Conservation (phyloP, 1,284 basidiomycete genomes). For the Fistulinella staudtii region DNA sequence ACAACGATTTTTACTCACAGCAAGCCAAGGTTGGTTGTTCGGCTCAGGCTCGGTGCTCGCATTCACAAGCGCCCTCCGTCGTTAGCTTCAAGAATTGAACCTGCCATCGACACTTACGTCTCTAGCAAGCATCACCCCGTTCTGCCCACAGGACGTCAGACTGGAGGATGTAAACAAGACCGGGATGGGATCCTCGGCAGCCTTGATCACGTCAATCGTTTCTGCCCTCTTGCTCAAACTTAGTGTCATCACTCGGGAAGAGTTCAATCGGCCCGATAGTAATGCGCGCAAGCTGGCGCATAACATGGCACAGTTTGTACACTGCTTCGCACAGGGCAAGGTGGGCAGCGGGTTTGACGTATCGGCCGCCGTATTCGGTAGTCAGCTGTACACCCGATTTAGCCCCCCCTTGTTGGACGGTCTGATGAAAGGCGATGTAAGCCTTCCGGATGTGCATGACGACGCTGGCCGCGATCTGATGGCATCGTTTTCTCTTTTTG, state of each 20-base stretch:
- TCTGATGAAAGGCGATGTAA: constrained; percentile 61
- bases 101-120: constrained; percentile 61
- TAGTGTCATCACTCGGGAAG: constrained; percentile 51
- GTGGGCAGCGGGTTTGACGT: constrained; percentile 98
- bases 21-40: constrained; percentile 59
- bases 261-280: constrained; percentile 41
- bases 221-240: constrained; percentile 83
- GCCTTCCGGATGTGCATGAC: constrained; percentile 11
- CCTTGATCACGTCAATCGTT: constrained; percentile 93
- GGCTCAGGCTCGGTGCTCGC: not conserved
- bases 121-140: constrained; percentile 65
- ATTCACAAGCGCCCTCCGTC: not conserved
- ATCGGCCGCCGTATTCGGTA: constrained; percentile 90
- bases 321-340: constrained; percentile 97
- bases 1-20: constrained; percentile 99
- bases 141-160: constrained; percentile 66
- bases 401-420: constrained; percentile 65
- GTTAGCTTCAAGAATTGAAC: constrained; percentile 56
- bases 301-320: constrained; percentile 92
- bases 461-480: constrained; percentile 1
- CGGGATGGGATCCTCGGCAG: constrained; percentile 94
- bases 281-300: constrained; percentile 69
- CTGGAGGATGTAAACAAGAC: constrained; percentile 93
- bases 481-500: not conserved
- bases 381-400: constrained; percentile 91